Evolutionary conservation across 805 yeast species (phyloP).

Genomic region (Kodamaea laetipori): DNA sequence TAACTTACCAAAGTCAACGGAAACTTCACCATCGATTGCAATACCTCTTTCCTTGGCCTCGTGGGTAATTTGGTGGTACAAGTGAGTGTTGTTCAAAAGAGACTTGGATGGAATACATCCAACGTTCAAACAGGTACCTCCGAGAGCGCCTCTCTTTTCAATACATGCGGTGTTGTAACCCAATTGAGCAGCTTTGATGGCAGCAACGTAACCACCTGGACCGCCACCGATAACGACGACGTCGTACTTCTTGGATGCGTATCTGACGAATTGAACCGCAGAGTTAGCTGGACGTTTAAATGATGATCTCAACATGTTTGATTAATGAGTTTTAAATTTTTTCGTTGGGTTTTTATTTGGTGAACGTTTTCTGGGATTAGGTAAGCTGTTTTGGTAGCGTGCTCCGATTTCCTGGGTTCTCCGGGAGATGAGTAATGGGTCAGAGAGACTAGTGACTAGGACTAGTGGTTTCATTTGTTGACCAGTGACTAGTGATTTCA

Average conservation of each 20-base stretch:
- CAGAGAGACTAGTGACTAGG: no score
- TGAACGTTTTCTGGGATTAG: not conserved
- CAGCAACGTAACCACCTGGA: conserved; percentile 99
- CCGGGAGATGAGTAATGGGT: no score
- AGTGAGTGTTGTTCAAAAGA: conserved; percentile 87
- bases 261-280: conserved; percentile 38
- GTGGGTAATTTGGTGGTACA: conserved; percentile 83
- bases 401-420: no score
- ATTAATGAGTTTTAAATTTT: conserved; percentile 7
- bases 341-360: conserved; percentile 11
- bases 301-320: conserved; percentile 20
- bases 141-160: conserved; percentile 93
- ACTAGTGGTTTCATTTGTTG: no score
- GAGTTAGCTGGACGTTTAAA: conserved; percentile 11
- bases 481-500: no score
- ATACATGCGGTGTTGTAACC: conserved; percentile 94
- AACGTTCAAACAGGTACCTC: conserved; percentile 98
- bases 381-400: no score
- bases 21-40: conserved; percentile 72
- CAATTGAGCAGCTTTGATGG: conserved; percentile 97
- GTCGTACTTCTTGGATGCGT: conserved; percentile 62
- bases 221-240: conserved; percentile 98
- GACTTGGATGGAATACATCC: conserved; percentile 99
- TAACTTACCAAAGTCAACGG: conserved; percentile 72
- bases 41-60: conserved; percentile 91